Conservation (phyloP, 2,329 filamentous ascomycete genomes). For the Furcasterigmium furcatum region DNA sequence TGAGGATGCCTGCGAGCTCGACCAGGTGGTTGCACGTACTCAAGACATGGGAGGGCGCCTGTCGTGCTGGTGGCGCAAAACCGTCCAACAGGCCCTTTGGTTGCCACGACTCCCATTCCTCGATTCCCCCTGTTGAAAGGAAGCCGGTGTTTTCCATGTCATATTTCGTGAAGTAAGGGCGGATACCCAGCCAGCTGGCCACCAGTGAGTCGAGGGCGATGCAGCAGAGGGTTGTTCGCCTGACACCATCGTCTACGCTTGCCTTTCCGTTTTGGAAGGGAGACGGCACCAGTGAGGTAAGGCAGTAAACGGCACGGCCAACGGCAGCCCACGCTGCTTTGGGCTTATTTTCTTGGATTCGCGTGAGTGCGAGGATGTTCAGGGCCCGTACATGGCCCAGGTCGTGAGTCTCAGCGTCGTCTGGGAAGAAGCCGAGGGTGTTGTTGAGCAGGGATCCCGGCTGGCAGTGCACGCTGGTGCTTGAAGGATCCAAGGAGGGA, state of each 20-base stretch:
- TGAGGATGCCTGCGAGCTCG: not conserved
- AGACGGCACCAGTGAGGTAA: not conserved
- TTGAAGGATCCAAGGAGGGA: too few relatives aligned
- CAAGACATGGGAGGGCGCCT: not conserved
- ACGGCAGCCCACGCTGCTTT: constrained; percentile 6
- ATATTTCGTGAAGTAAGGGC: constrained; percentile 1
- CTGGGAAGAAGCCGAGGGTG: not conserved
- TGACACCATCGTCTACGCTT: not conserved
- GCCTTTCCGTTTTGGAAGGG: rapidly evolving
- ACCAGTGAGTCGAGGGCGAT: constrained; percentile 8
- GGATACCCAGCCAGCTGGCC: constrained; percentile 1
- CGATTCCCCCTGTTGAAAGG: constrained; percentile 1
- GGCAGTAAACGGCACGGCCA: constrained; percentile 4
- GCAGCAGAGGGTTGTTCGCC: not conserved
- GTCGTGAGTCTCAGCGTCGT: not conserved
- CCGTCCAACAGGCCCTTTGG: too few relatives aligned
- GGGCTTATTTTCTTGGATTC: not conserved
- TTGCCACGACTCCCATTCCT: constrained; percentile 6
- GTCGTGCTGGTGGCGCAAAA: too few relatives aligned
- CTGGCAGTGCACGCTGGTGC: too few relatives aligned
- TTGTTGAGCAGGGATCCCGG: too few relatives aligned
- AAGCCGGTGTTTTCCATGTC: not conserved
- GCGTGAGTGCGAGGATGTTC: constrained; percentile 3
- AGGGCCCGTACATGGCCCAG: constrained; percentile 3
- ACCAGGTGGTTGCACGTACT: constrained; percentile 3